Evolutionary conservation across 2,329 filamentous ascomycete genomes (phyloP).

Genomic region (Aureobasidium sp.): DNA sequence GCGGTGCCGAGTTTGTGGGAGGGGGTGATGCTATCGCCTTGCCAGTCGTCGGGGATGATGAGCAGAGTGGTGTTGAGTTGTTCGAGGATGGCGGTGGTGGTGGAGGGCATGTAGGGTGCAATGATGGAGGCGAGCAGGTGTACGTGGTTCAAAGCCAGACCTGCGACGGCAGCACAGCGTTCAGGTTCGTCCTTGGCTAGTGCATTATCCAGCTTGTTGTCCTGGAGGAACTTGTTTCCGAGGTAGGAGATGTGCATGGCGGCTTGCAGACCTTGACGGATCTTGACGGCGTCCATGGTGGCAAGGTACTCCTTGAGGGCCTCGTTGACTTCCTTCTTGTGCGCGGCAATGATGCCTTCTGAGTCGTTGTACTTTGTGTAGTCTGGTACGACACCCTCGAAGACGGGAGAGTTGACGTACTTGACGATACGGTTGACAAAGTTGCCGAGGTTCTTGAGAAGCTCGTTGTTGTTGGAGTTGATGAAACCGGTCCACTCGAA

Average conservation of each 20-base stretch:
- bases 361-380: constrained; percentile 31
- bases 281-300: constrained; percentile 62
- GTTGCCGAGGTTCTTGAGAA: constrained; percentile 65
- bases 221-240: constrained; percentile 52
- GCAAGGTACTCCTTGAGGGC: constrained; percentile 57
- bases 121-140: constrained; percentile 72
- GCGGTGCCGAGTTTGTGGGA: constrained; percentile 77
- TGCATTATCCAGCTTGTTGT: constrained; percentile 53
- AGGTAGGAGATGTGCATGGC: constrained; percentile 58
- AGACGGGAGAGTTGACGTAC: constrained; percentile 62
- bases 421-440: constrained; percentile 53
- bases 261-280: constrained; percentile 57
- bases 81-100: constrained; percentile 62
- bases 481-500: constrained; percentile 87
- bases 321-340: constrained; percentile 55
- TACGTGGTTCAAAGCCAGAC: constrained; percentile 72
- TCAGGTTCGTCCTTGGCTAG: constrained; percentile 52
- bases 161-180: constrained; percentile 56
- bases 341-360: constrained; percentile 24
- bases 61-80: constrained; percentile 53
- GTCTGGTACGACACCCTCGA: constrained; percentile 61
- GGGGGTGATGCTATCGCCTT: constrained; percentile 49
- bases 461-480: constrained; percentile 76
- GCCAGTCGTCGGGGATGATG: constrained; percentile 49
- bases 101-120: constrained; percentile 79